Evolutionary conservation across 1,284 basidiomycete species (phyloP), one percentile per base, ranked within the genome.

Genomic region (Malassezia obtusa): DNA sequence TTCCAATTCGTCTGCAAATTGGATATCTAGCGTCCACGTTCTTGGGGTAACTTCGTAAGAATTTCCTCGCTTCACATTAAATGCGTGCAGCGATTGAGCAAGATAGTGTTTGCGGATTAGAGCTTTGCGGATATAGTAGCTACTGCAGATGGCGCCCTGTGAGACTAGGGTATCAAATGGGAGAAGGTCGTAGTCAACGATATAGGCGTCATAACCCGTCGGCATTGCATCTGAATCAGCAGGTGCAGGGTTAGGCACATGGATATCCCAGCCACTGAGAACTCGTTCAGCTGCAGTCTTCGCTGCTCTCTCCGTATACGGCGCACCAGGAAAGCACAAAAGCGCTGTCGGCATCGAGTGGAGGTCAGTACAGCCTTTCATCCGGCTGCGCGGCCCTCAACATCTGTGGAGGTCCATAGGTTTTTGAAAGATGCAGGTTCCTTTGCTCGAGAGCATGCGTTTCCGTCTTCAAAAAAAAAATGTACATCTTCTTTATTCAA

Each of bases 41-140:
- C 76, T 77, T 4, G 92, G 94, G 15, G 82, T 78, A 19, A 43
- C 26, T 17, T 31, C 25, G 10, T 6, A 15, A 17, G 26, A 14
- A 10, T 6, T 12, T 1, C 32, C 17, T 17, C 35, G 41, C 51
- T 70, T 68, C 41, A 66, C 57, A 2, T 50, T 41, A 35, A 56
- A 62, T 0, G 64, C 43, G 47, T 81, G 81, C 17, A 92, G 80
- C 40, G 83, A 84, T 32, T 82, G 80, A 22, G 90, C 84, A 2
- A 98, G 80, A 73, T 86, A 90, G 70, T 96, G 90, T 74, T 98
- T 98, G 52, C 94, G 82, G 62, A 96, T 98, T 39, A 98, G 80
- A 24, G 86, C 85, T 73, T 95, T 92, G 49, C 90, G 82, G 71
- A 94, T 90, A 14, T 83, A 84, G 70, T 92, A 94, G 40, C 84